Base-by-base conservation (phyloP, 1,284 basidiomycete genomes). In the Sporisorium sorghi region DNA sequence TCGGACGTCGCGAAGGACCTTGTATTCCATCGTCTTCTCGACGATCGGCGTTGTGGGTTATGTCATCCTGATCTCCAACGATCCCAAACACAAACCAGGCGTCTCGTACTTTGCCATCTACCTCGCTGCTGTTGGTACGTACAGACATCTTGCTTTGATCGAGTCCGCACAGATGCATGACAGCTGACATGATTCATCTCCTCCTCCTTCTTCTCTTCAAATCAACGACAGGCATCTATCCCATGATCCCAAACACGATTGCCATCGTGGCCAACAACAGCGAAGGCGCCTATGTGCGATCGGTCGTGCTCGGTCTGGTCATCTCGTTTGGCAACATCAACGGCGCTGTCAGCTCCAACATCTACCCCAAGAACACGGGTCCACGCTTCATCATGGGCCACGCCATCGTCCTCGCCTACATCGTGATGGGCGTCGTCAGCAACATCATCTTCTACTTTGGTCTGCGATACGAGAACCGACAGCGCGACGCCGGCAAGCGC, bases 271-370 rank as follows among this genome's bases (percentile, higher is more conserved):
- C 89, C 30, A 90, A 90, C 76, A 91, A 91, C 77, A 88, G 90
- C 17, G 90, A 92, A 85, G 90, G 91, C 8, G 88, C 88, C 0
- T 92, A 92, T 84, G 92, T 92, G 76, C 89, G 91, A 23, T 90
- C 90, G 70, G 90, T 91, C 1, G 88, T 90, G 0, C 85, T 91
- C 24, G 91, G 87, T 19, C 47, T 78, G 33, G 61, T 78, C 46
- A 76, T 76, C 54, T 58, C 56, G 4, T 87, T 81, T 26, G 83
- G 83, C 39, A 84, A 85, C 64, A 59, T 83, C 56, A 84, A 85
- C 55, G 81, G 90, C 10, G 90, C 90, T 17, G 89, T 91, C 23
- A 89, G 88, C 67, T 90, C 90, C 28, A 91, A 91, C 80, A 86
- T 88, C 53, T 92, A 92, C 82, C 89, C 90, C 32, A 87, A 88